Evolutionary conservation across 257 asterid genomes (phyloP).

Genomic region (Nicotiana obtusifolia): DNA sequence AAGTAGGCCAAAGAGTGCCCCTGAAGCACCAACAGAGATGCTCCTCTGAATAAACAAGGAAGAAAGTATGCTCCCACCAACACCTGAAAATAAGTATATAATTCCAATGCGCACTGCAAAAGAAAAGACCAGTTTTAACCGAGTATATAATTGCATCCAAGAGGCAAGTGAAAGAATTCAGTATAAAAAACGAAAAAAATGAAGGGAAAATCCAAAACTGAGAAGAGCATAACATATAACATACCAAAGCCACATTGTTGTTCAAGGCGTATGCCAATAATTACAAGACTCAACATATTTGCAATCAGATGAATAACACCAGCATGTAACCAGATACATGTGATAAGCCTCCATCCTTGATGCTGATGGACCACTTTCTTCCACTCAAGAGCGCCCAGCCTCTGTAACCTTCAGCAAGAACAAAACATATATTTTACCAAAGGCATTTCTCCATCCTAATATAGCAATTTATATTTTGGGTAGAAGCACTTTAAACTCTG

Average conservation of each 20-base stretch:
- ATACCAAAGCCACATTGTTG: conserved; percentile 91
- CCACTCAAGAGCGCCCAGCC: conserved; percentile 82
- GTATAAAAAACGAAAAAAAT: neutral
- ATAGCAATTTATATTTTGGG: neutral
- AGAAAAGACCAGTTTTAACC: neutral
- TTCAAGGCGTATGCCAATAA: conserved; percentile 91
- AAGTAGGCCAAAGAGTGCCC: conserved; percentile 94
- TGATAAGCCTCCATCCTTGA: conserved; percentile 87
- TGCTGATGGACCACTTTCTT: conserved; percentile 58
- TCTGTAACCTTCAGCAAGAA: conserved; percentile 44
- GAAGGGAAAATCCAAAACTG: neutral
- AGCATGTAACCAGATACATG: conserved; percentile 90
- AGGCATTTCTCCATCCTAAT: neutral
- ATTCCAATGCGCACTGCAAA: conserved; percentile 59
- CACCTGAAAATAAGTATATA: conserved; percentile 68
- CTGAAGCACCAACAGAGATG: conserved; percentile 90
- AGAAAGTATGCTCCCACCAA: conserved; percentile 78
- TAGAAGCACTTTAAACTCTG: neutral
- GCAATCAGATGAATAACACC: conserved; percentile 75
- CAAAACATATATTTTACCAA: conserved; percentile 13
- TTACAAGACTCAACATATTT: conserved; percentile 67
- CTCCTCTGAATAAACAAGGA: conserved; percentile 52
- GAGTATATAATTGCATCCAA: neutral
- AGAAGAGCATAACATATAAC: conserved; percentile 2
- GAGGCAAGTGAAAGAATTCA: neutral